Conservation (phyloP, 1,139 yeast genomes). For the Spencermartinsiella ligniputridi region DNA sequence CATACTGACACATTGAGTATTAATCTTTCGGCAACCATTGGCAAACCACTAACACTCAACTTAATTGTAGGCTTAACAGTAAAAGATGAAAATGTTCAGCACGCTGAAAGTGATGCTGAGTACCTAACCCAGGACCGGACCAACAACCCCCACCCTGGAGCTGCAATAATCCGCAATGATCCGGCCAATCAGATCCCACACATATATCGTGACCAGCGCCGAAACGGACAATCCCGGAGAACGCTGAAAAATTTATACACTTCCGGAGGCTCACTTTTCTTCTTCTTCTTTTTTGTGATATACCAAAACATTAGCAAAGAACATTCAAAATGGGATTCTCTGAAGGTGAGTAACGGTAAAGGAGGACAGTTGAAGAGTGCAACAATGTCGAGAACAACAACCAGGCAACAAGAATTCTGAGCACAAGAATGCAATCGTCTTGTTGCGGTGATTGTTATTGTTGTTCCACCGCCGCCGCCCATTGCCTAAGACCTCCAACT, state of each 20-base stretch:
- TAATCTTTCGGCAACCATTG: background rate
- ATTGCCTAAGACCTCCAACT: no score
- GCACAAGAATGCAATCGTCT: no score
- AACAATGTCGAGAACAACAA: no score
- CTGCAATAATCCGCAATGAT: background rate
- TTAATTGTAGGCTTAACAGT: background rate
- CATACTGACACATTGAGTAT: background rate
- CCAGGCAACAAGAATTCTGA: no score
- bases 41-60: background rate
- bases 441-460: background rate
- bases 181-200: background rate
- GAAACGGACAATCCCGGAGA: conserved; percentile 1
- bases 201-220: background rate
- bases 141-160: no score
- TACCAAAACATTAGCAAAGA: background rate
- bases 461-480: no score
- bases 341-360: conserved; percentile 4
- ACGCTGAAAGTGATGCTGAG: no score
- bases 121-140: no score
- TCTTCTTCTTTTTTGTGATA: background rate
- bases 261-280: background rate
- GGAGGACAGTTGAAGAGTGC: no score
- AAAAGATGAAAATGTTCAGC: background rate
- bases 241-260: background rate
- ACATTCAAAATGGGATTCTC: conserved; percentile 2